Evolutionary conservation across 108 stramenopile species (phyloP), one percentile per base, ranked within the genome.

Genomic region (Aurantiochytrium sp.): DNA sequence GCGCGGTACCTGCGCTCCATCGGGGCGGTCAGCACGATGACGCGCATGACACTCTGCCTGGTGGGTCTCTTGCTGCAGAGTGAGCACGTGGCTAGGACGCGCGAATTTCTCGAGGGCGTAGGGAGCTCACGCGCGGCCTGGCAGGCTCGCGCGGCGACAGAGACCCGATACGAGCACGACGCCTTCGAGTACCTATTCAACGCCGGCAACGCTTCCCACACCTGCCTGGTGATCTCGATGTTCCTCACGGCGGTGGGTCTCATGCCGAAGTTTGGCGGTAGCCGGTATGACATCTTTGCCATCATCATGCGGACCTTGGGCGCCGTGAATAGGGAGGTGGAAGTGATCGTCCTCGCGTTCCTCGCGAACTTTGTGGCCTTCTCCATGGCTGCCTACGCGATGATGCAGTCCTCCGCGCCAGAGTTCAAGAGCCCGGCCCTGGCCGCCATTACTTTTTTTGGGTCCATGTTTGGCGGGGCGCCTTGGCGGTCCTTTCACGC

Each of bases 391-490:
- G 45, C 45, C 12, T 81, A 81, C 32, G 73, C 73, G 1, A 48
- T 81, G 17, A 81, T 81, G 73, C 39, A 81, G 19, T 81, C 73
- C 27, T n/a, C 73, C 6, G 45, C 73, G 12, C 73, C 39, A 15
- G 45, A 48, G 45, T 81, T 81, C 30, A n/a, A 41, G 45, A 81
- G 73, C 24, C 73, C 45, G 1, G 24, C 27, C 10, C 12, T 41
- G 45, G 2, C 73, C 0, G 39, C 42, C 12, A 81, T 81, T 6
- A 81, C 73, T n/a, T 30, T 81, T 48, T 81, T 48, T 24, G 73
- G 73, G 30, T 81, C 73, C 21, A 41, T 81, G 45, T 81, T 81
- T 48, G 73, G 73, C 1, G 73, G 73, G 6, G 73, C 73, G 30
- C 73, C 73, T 6, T 81, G 73, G 73, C 12, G 24, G 39, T 41